Evolutionary conservation across 2,329 filamentous ascomycete species (phyloP).

Genomic region (Ophiocordyceps australis): DNA sequence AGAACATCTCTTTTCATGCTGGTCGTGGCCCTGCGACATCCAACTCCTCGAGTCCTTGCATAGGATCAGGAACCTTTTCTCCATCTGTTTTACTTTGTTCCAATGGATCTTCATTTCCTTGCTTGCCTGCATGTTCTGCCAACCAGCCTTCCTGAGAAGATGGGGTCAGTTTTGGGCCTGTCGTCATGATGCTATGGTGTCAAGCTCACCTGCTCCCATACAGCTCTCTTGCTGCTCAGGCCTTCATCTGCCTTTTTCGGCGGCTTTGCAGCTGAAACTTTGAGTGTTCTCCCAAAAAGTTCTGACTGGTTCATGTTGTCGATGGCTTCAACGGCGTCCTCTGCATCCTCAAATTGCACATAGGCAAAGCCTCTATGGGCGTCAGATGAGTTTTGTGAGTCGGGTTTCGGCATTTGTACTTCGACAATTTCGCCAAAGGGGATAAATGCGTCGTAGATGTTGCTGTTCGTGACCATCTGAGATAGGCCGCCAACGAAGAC

Average conservation of each 20-base stretch:
- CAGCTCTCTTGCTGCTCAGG: conserved; percentile 76
- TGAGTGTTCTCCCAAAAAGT: conserved; percentile 81
- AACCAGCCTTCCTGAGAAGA: conserved; percentile 73
- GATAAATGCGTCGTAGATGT: conserved; percentile 79
- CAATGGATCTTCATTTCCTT: conserved; percentile 33
- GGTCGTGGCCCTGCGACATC: conserved; percentile 87
- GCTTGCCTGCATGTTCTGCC: conserved; percentile 71
- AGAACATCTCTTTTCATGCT: too few species aligned
- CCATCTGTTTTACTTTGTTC: conserved; percentile 13
- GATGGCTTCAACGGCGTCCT: conserved; percentile 85
- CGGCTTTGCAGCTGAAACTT: conserved; percentile 79
- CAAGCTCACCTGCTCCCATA: conserved; percentile 81
- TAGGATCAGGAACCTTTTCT: conserved; percentile 56
- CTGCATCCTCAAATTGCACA: conserved; percentile 75
- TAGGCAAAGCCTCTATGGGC: conserved; percentile 88
- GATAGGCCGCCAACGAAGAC: conserved; percentile 85
- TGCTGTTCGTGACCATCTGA: conserved; percentile 53
- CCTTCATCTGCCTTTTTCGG: conserved; percentile 81
- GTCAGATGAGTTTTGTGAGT: conserved; percentile 60
- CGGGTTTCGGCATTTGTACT: conserved; percentile 76
- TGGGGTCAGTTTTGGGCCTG: not conserved
- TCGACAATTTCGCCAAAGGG: conserved; percentile 94
- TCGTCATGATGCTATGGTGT: conserved; percentile 1
- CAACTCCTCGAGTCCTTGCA: conserved; percentile 86
- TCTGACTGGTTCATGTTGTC: conserved; percentile 99